Percentiles rank a stretch among this genome's conserved stretches.
phyloP scores from a whole-genome alignment of 768 basidiomycete species.

The Atractiella rhizophila region DNA sequence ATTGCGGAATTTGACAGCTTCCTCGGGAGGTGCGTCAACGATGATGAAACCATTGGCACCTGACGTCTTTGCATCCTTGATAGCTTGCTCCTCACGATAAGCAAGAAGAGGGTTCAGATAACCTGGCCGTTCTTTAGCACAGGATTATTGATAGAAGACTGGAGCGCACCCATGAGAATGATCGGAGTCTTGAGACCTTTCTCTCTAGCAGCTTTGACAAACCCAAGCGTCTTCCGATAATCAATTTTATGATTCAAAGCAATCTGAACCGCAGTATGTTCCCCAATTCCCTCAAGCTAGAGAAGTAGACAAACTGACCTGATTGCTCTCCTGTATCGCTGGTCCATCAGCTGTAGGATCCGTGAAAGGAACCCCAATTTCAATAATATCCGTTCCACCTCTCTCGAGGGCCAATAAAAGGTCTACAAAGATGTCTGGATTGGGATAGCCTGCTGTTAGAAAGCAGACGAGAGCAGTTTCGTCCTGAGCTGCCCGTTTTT shows the following conservation, averaged over 20 bases:
- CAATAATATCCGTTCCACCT: constrained; percentile 82
- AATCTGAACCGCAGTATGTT: constrained; percentile 28
- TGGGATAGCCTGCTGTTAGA: constrained; percentile 82
- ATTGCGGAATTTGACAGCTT: constrained; percentile 66
- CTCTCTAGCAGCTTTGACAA: constrained; percentile 50
- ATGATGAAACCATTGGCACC: constrained; percentile 95
- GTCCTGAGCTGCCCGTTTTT: neutral
- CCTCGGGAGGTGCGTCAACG: constrained; percentile 92
- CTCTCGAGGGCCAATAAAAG: constrained; percentile 74
- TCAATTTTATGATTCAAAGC: constrained; percentile 59
- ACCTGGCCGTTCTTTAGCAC: constrained; percentile 28
- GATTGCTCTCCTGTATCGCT: constrained; percentile 74
- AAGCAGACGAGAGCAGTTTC: constrained; percentile 25
- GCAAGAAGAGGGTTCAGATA: constrained; percentile 94
- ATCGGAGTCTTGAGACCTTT: constrained; percentile 64
- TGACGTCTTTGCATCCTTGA: constrained; percentile 61
- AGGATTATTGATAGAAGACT: neutral
- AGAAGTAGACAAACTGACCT: constrained; percentile 27
- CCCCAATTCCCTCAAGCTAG: neutral
- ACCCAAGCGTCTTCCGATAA: constrained; percentile 45
- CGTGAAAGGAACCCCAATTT: constrained; percentile 83
- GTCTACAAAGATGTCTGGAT: constrained; percentile 49
- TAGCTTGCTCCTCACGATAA: constrained; percentile 82
- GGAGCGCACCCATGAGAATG: constrained; percentile 59
- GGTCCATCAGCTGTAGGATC: constrained; percentile 93